Base-by-base conservation (phyloP, 169 alveolate species). In the Besnoitia besnoiti region DNA sequence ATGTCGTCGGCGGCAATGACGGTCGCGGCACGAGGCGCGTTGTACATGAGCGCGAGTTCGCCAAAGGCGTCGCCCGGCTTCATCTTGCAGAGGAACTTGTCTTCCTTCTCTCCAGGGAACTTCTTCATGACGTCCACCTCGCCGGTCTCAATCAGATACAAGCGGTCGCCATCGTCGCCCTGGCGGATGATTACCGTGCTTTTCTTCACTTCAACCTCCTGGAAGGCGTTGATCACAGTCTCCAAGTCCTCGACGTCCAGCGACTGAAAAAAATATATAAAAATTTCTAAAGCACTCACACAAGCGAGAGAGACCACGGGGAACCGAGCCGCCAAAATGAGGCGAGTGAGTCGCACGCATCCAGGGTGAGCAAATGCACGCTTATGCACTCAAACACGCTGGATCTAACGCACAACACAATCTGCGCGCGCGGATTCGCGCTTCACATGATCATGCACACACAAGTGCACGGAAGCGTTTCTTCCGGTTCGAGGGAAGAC, bases 131-230 rank as follows among this genome's bases (percentile, higher is more conserved):
- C 96, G 89, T 97, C 98, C 37, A 97, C 96, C 61, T 91, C 92
- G 42, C 99, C 99, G 49, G 94, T 85, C 93, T 98, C 99, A 21
- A 98, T 97, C 80, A 98, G 96, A 94, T 96, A 98, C 51, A 98
- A 92, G 88, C 96, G 97, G 96, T 98, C 98, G 33, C 99, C 99
- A 84, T 97, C 98, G 46, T 98, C 99, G 33, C 99, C 99, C 94
- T 98, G 98, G 33, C 90, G 97, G 7, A 90, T 77, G 59, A 90
- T 42, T 40, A 79, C 67, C 44, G 75, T 61, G 7, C 93, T 89
- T 46, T 90, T 80, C 89, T 87, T 62, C 62, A 87, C 91, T 0
- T 61, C 19, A 21, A 87, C 91, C 47, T 87, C 91, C 42, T 87
- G 61, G 33, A 87, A 87, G 12, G 91, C 91, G 33, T 39, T 42